Evolutionary conservation across 2,329 filamentous ascomycete genomes (phyloP), one percentile per base, ranked within the genome.

Genomic region (Monilinia fructicola): DNA sequence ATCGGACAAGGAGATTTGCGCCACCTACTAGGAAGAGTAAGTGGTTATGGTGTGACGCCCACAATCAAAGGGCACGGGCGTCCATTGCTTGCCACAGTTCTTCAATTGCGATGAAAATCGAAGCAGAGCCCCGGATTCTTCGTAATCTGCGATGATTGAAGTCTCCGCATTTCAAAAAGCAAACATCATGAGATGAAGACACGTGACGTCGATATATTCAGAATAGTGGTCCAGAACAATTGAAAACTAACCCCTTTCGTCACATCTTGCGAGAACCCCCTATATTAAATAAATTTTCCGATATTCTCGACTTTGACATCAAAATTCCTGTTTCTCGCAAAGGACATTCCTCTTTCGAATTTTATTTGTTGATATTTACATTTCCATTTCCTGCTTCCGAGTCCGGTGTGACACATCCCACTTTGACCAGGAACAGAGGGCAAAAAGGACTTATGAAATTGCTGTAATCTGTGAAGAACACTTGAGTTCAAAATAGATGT

Each of bases 121-220:
- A 48, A 26, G 18, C 12, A 35, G 18, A 14, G 40, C 6, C 23
- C 18, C 16, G 21, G n/a, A 56, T 42, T 7, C 40, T 26, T 42
- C 4, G 31, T 55, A 40, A 23, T 40, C 23, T 26, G 9, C n/a
- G 11, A 14, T n/a, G 14, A 40, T 55, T 42, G 35, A n/a, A 21
- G 38, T 55, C 38, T 42, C 54, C 54, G 54, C 54, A 42, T 55
- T 56, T 55, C 26, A 16, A 56, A 56, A 56, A 56, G 54, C 23
- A 56, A 56, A 56, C 38, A 56, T 56, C n/a, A 42, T 56, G 21
- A 56, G 42, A 42, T 18, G 16, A 42, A 56, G n/a, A 4, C 54
- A 56, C 54, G 54, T 56, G 38, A 56, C 16, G 12, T 16, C 11
- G 12, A 42, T 21, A 56, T 12, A 23, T 28, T n/a, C 54, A 28